Conservation (phyloP, 169 alveolate species). For the Plasmodium inui region DNA sequence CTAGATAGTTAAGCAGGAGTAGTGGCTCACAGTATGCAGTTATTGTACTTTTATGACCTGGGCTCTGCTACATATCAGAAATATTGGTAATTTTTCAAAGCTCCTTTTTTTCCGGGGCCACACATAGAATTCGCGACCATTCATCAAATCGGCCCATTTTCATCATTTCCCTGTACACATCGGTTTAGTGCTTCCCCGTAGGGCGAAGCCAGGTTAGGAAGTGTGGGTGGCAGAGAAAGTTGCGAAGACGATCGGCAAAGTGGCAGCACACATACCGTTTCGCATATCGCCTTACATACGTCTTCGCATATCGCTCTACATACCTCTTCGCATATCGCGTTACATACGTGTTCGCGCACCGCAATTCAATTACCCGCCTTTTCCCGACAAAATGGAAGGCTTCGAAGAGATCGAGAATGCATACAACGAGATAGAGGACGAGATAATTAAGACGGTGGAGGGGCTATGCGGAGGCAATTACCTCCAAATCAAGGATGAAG, state of each 20-base stretch:
- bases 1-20: background rate
- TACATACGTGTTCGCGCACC: background rate
- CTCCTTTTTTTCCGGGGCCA: background rate
- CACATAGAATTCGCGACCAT: background rate
- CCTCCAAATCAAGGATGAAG: conserved; percentile 54
- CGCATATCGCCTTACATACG: background rate
- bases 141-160: background rate
- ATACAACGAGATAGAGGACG: conserved; percentile 67
- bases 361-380: background rate
- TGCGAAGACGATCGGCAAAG: background rate
- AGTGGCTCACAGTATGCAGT: background rate
- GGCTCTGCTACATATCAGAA: background rate
- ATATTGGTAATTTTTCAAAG: background rate
- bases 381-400: conserved; percentile 22
- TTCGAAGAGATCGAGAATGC: conserved; percentile 62
- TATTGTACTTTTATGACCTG: background rate
- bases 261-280: background rate
- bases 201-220: background rate
- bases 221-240: background rate
- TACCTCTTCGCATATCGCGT: background rate
- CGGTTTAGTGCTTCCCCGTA: background rate
- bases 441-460: conserved; percentile 50
- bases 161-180: background rate
- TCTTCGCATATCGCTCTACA: background rate
- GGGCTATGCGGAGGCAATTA: conserved; percentile 48